Percentiles rank a stretch among this genome's conserved stretches.
Evolutionary conservation across 805 yeast genomes (phyloP).

Genomic region (Debaryomyces prosopidis): DNA sequence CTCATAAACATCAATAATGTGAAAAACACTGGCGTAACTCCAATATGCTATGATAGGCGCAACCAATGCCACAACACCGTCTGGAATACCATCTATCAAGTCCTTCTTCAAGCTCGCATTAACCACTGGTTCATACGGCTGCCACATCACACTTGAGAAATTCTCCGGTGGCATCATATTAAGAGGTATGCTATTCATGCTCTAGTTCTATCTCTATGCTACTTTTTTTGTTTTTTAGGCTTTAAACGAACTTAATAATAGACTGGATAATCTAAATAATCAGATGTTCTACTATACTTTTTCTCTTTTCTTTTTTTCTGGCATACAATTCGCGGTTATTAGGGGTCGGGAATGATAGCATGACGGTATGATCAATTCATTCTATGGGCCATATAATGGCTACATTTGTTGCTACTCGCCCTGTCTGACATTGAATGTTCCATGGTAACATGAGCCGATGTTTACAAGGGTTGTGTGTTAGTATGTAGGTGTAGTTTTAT

Average conservation of each 20-base stretch:
- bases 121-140: constrained; percentile 13
- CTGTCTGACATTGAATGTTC: too few species aligned
- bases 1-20: constrained; percentile 68
- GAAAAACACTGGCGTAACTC: constrained; percentile 73
- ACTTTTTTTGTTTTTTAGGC: background rate
- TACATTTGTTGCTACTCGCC: too few species aligned
- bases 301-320: background rate
- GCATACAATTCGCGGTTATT: background rate
- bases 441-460: too few species aligned
- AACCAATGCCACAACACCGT: constrained; percentile 67
- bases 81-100: constrained; percentile 64
- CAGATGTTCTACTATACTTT: background rate
- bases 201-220: background rate
- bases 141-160: constrained; percentile 14
- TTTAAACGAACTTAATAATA: background rate
- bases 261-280: background rate
- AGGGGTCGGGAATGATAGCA: background rate
- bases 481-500: too few species aligned
- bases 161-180: constrained; percentile 12
- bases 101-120: constrained; percentile 30
- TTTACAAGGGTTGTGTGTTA: too few species aligned
- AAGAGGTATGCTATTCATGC: background rate
- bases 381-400: too few species aligned
- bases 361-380: too few species aligned
- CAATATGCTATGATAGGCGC: constrained; percentile 86